A percentile compares a stretch with the other conserved stretches of the same genome.
Conservation (phyloP, 2,329 filamentous ascomycete species). For the Ophiostoma angusticollis region DNA sequence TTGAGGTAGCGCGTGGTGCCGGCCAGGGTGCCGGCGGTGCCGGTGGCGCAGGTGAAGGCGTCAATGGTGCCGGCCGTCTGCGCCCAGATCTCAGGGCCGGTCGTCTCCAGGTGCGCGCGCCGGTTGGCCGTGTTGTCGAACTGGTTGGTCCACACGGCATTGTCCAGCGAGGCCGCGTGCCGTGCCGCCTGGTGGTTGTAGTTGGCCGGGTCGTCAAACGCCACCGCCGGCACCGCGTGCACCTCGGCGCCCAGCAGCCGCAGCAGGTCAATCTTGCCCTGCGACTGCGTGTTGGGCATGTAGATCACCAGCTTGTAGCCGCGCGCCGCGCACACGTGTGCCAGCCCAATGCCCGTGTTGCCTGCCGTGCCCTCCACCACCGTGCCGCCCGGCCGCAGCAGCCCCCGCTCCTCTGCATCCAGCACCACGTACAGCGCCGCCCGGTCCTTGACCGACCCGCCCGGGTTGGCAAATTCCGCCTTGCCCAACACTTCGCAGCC, state of each 20-base stretch:
- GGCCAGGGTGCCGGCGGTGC: constrained; percentile 83
- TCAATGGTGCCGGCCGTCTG: constrained; percentile 80
- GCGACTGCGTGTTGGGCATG: constrained; percentile 98
- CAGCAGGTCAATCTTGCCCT: constrained; percentile 92
- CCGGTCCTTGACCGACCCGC: constrained; percentile 90
- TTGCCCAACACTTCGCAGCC: constrained; percentile 93
- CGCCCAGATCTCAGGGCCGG: constrained; percentile 91
- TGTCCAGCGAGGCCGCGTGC: constrained; percentile 75
- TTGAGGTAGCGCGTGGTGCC: constrained; percentile 84
- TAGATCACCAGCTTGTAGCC: constrained; percentile 97
- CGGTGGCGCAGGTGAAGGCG: constrained; percentile 90
- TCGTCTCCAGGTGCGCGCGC: constrained; percentile 89
- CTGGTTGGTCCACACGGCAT: constrained; percentile 97
- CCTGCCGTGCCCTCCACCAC: constrained; percentile 95
- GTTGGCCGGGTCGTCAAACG: constrained; percentile 89
- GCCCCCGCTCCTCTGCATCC: constrained; percentile 79
- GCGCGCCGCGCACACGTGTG: constrained; percentile 83
- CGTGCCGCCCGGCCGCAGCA: constrained; percentile 64
- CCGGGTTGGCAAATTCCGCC: constrained; percentile 97
- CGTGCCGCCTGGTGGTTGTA: constrained; percentile 94
- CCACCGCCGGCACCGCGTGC: constrained; percentile 86
- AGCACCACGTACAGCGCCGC: constrained; percentile 89
- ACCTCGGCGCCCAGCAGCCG: constrained; percentile 88
- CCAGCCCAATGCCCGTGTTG: constrained; percentile 95
- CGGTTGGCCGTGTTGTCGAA: constrained; percentile 96